phyloP scores from a whole-genome alignment of 345 rosid species.

The Euphorbia pulcherrima region DNA sequence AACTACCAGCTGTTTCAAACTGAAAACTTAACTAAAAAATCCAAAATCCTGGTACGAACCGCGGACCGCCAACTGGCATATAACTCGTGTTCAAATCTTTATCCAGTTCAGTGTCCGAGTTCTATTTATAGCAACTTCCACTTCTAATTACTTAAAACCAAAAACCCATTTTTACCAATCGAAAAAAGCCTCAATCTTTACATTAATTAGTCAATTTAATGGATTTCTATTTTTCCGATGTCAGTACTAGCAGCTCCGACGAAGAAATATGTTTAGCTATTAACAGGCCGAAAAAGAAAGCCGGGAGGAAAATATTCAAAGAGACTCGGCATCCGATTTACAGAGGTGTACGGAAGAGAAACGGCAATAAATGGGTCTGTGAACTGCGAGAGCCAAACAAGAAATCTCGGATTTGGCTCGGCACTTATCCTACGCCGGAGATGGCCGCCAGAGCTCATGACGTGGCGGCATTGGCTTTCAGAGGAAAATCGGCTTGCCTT shows the following conservation, averaged over 20 bases:
- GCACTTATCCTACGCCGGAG: conserved; percentile 66
- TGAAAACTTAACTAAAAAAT: neutral
- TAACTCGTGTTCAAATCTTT: neutral
- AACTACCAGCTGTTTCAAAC: neutral
- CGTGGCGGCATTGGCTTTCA: conserved; percentile 61
- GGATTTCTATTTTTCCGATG: conserved; percentile 14
- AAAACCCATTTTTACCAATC: neutral
- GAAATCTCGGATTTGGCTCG: conserved; percentile 67
- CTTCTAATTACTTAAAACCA: neutral
- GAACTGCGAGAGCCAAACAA: conserved; percentile 58
- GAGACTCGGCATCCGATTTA: conserved; percentile 75
- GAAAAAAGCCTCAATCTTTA: neutral
- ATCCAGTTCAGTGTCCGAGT: neutral
- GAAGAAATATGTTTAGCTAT: conserved; percentile 15
- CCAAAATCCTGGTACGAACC: neutral
- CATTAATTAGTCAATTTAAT: neutral
- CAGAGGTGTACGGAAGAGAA: conserved; percentile 57
- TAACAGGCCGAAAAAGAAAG: conserved; percentile 19
- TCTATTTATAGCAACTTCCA: neutral
- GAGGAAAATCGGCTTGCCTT: conserved; percentile 63
- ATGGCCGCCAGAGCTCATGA: conserved; percentile 87
- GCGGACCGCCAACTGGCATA: conserved; percentile 10
- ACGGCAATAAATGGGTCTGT: conserved; percentile 68
- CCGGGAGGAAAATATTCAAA: conserved; percentile 49
- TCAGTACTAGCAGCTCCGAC: conserved; percentile 19